Conservation (phyloP, 306 rosid species). For the Sindora glabra region DNA sequence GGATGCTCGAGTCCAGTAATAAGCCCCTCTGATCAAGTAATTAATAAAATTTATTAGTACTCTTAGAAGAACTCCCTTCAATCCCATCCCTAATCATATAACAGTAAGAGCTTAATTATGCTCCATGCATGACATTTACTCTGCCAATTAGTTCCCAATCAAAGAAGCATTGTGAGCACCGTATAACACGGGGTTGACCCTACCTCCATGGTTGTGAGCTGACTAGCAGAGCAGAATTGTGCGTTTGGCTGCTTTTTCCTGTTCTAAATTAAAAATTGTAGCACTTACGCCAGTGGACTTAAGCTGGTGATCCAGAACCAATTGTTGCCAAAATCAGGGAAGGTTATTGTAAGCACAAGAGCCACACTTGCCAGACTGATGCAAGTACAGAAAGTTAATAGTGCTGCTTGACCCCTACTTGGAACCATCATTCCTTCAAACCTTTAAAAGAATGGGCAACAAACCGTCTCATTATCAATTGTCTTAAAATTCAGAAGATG, state of each 20-base stretch:
- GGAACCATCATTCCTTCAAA: conserved; percentile 92
- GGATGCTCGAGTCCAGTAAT: conserved; percentile 72
- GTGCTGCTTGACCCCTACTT: conserved; percentile 77
- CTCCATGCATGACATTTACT: too few relatives aligned
- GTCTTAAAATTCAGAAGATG: too few relatives aligned
- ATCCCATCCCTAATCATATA: too few relatives aligned
- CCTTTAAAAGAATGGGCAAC: conserved; percentile 47
- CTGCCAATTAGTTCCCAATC: too few relatives aligned
- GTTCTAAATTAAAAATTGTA: neutral
- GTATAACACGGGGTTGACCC: too few relatives aligned
- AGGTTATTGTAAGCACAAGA: conserved; percentile 83
- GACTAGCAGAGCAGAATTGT: too few relatives aligned
- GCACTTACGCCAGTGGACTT: conserved; percentile 86
- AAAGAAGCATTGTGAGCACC: too few relatives aligned
- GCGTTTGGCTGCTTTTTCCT: too few relatives aligned
- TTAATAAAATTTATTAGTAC: neutral
- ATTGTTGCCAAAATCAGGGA: conserved; percentile 76
- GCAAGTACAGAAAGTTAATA: conserved; percentile 85
- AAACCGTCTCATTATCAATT: too few relatives aligned
- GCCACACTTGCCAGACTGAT: conserved; percentile 85
- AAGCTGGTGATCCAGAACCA: conserved; percentile 78
- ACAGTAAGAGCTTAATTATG: too few relatives aligned
- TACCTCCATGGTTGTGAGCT: too few relatives aligned
- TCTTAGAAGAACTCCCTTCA: neutral
- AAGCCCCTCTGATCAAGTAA: conserved; percentile 53